phyloP scores from a whole-genome alignment of 495 filamentous ascomycete genomes.

The Neurospora sp. region DNA sequence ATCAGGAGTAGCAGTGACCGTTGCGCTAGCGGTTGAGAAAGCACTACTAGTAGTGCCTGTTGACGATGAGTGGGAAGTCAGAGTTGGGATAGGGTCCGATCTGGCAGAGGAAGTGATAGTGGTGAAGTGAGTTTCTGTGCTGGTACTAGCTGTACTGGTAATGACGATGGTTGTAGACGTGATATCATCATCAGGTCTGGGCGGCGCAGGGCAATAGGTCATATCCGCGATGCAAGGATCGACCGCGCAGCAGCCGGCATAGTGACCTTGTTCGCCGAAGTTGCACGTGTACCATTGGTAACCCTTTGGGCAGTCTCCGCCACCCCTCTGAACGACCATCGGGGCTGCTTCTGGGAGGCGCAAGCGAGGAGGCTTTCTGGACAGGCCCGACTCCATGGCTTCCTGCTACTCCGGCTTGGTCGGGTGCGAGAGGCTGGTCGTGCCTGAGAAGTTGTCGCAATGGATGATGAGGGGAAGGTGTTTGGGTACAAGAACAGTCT shows the following conservation, averaged over 20 bases:
- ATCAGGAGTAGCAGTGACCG: background rate
- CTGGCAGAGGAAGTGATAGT: too few relatives aligned
- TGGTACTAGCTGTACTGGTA: too few relatives aligned
- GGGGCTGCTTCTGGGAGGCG: background rate
- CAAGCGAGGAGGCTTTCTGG: background rate
- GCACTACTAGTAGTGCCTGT: background rate
- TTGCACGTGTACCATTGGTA: slow-evolving; percentile 13
- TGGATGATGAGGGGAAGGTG: background rate
- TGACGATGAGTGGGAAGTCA: background rate
- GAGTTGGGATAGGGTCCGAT: too few relatives aligned
- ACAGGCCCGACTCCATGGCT: background rate
- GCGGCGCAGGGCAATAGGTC: slow-evolving; percentile 10
- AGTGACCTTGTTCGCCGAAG: background rate
- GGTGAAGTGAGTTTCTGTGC: too few relatives aligned
- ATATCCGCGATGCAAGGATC: slow-evolving; percentile 12
- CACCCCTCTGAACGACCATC: background rate
- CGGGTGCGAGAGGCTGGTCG: background rate
- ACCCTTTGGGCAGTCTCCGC: background rate
- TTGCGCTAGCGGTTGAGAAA: background rate
- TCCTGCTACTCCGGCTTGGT: background rate
- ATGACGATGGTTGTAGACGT: too few relatives aligned
- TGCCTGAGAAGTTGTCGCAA: background rate
- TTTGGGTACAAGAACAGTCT: background rate
- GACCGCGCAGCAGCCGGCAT: slow-evolving; percentile 13
- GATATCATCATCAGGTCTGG: background rate